Evolutionary conservation across 2,329 filamentous ascomycete species (phyloP), one percentile per base, ranked within the genome.

Genomic region (Aureobasidium uvarum): DNA sequence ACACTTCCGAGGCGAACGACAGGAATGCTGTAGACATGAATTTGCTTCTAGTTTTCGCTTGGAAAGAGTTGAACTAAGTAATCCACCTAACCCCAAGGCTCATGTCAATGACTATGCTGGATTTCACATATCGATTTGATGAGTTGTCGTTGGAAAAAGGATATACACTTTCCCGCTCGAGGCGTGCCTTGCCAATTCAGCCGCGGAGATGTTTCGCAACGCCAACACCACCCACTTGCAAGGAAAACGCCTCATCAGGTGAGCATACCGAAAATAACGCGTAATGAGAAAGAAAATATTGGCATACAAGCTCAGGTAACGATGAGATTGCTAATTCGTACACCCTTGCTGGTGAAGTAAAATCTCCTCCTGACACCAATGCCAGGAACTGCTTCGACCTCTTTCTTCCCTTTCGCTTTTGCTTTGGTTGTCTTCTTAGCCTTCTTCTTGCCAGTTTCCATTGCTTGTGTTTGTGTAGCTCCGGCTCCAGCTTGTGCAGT

Each of bases 321-420:
- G 5, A 63, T 63, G 16, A 96, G 79, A 80, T 97, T 97, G 56
- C 83, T 84, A 71, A 98, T 90, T 68, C 85, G 82, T 51, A 92
- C 77, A 0, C 92, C 93, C 76, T 94, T 88, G 68, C 91, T 96
- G 73, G 89, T 86, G 50, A 97, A 86, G 72, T 86, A 86, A 76
- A 92, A 97, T 71, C 91, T 82, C 74, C 92, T 84, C 72, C 90
- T 85, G 67, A 97, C 79, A 0, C 91, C 92, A 2, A 97, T 76
- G 3, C 86, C 87, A 58, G 79, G 81, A 8, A 51, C 36, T 25
- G 50, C 43, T 20, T n/a, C 14, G 16, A 7, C 25, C 14, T 45
- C 39, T 28, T 45, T 45, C 23, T 89, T 86, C 59, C 80, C 78
- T 52, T 77, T 81, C 39, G 95, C 80, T 66, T 87, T 77, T 28